A percentile compares a stretch with the other conserved stretches of the same genome.
Conservation (phyloP, 768 basidiomycete genomes). For the Melanogaster broomeanus region DNA sequence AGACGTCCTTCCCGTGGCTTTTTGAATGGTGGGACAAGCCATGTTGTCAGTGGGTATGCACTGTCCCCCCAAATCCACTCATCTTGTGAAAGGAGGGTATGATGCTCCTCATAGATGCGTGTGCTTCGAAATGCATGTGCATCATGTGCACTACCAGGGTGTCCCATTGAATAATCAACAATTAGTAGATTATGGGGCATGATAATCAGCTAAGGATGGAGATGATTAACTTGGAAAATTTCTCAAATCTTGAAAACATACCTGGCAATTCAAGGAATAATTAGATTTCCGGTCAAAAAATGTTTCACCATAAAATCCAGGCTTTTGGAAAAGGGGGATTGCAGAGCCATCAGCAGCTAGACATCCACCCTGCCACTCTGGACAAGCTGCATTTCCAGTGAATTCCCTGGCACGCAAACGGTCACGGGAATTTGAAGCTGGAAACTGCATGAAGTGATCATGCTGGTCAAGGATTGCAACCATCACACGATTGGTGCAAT, state of each 20-base stretch:
- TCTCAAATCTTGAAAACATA: neutral
- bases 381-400: no score
- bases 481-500: conserved; percentile 21
- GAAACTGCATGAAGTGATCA: conserved; percentile 9
- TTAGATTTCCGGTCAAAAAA: conserved; percentile 19
- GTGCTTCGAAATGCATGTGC: neutral
- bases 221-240: no score
- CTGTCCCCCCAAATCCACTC: no score
- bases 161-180: no score
- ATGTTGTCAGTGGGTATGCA: no score
- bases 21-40: neutral
- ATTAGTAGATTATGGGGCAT: neutral
- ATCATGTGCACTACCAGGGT: no score
- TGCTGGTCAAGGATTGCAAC: conserved; percentile 17
- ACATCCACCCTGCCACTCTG: neutral
- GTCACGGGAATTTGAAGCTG: neutral
- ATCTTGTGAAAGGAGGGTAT: neutral
- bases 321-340: neutral
- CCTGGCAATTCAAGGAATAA: conserved; percentile 23
- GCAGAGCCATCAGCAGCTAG: neutral
- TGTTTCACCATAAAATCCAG: conserved; percentile 5
- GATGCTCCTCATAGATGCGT: neutral
- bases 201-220: neutral
- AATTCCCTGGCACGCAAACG: neutral
- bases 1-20: conserved; percentile 14